Evolutionary conservation across 2,329 filamentous ascomycete species (phyloP).

Genomic region (Fusarium sp.): DNA sequence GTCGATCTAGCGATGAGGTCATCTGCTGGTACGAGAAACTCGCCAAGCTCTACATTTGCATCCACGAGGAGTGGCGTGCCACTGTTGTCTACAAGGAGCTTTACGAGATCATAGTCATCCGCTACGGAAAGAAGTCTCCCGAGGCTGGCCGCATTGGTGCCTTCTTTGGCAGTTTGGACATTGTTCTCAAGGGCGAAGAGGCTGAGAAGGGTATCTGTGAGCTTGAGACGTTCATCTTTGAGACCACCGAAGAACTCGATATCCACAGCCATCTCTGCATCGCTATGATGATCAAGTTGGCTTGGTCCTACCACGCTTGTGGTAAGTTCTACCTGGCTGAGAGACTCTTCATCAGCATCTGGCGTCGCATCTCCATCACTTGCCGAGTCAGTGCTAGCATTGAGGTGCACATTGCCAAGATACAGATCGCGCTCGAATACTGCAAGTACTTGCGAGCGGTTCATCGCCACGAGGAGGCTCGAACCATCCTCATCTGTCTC

Average conservation of each 20-base stretch:
- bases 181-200: constrained; percentile 52
- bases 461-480: constrained; percentile 55
- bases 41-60: constrained; percentile 55
- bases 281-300: constrained; percentile 55
- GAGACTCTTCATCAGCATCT: constrained; percentile 58
- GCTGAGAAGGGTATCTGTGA: constrained; percentile 49
- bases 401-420: constrained; percentile 56
- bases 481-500: constrained; percentile 58
- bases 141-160: constrained; percentile 51
- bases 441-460: constrained; percentile 53
- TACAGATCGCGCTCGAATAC: constrained; percentile 59
- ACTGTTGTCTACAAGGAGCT: constrained; percentile 55
- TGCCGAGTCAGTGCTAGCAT: constrained; percentile 50
- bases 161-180: constrained; percentile 54
- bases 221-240: constrained; percentile 55
- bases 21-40: constrained; percentile 57
- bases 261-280: constrained; percentile 54
- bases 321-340: constrained; percentile 55
- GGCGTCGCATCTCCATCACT: constrained; percentile 56
- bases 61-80: constrained; percentile 55
- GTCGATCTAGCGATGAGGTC: constrained; percentile 54
- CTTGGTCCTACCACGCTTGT: constrained; percentile 54
- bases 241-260: constrained; percentile 55
- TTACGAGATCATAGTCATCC: constrained; percentile 53
- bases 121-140: constrained; percentile 53